Evolutionary conservation across 75 land plant species (phyloP), one percentile per base, ranked within the genome.

Genomic region (Pseudotsuga menziesii): DNA sequence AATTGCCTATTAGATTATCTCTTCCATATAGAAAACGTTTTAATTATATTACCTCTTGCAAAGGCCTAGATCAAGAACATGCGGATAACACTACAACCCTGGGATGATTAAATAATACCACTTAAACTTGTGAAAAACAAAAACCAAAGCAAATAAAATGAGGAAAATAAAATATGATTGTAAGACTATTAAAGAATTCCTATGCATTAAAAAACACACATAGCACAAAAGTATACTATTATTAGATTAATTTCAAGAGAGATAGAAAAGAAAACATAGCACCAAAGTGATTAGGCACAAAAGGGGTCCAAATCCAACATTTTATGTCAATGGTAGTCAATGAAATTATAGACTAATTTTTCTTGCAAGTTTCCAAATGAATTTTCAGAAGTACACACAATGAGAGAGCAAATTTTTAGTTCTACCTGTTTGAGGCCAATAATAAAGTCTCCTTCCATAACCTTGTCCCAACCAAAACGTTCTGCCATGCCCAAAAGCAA

Each of bases 391-490:
- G 22, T 29, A 69, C 41, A 67, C 44, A 41, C 52, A 41, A 44
- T 5, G 35, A 69, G 25, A 69, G 5, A 61, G 3, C 11, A 3
- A 11, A 48, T 48, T 48, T 48, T 11, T 9, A 48, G 54, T 48
- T 48, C 54, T 48, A 96, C 97, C 92, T 94, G 95, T 78, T 86
- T 87, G 25, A 92, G 91, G 15, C 99, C 99, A 82, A 97, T 97
- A 44, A 97, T 88, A 39, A 86, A 59, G 58, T 91, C 91, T 8
- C 87, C 92, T 83, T 97, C 99, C 91, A 92, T 85, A 70, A 97
- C 75, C 77, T 83, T 92, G 1, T 97, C 94, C 99, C 99, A 97
- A 56, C 90, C 86, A 79, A 97, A 97, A 48, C 98, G 87, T 78
- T 94, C 99, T 52, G 98, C 79, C 76, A 97, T 77, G 1, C 96